Conservation (phyloP, 768 basidiomycete species). For the Naganishia randhawae region DNA sequence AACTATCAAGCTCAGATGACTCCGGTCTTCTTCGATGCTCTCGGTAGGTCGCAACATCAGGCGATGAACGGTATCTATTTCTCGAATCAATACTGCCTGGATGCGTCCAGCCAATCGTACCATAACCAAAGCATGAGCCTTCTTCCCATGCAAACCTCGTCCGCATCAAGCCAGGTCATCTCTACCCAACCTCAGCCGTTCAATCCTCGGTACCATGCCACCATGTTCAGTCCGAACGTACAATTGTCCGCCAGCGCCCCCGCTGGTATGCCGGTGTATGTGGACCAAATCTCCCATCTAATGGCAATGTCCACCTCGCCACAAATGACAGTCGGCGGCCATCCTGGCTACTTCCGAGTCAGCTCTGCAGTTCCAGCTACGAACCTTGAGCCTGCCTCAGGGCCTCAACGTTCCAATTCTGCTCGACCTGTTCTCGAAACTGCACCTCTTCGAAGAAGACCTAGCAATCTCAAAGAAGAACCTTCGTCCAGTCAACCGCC, state of each 20-base stretch:
- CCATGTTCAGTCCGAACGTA: conserved; percentile 7
- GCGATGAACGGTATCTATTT: not conserved
- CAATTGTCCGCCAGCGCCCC: conserved; percentile 9
- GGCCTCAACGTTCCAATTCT: conserved; percentile 6
- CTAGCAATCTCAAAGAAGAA: not conserved
- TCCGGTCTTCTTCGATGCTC: not conserved
- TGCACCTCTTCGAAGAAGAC: not conserved
- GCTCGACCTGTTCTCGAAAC: not conserved
- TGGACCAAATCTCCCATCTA: not conserved
- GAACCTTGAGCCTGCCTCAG: conserved; percentile 4
- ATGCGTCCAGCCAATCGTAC: not conserved
- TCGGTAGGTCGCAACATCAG: conserved; percentile 12
- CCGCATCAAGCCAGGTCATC: not conserved
- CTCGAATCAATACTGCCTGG: not conserved
- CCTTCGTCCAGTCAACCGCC: not conserved
- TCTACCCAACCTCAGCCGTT: not conserved
- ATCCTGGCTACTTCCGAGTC: conserved; percentile 12
- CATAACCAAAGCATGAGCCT: not conserved
- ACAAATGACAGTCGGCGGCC: not conserved
- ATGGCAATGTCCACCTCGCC: conserved; percentile 5
- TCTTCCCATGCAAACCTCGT: not conserved
- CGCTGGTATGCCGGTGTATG: not conserved
- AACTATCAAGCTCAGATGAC: not conserved
- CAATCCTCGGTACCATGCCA: not conserved
- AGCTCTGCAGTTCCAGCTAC: not conserved